Conservation (phyloP, 495 filamentous ascomycete species). For the Hypoxylon fuscum region DNA sequence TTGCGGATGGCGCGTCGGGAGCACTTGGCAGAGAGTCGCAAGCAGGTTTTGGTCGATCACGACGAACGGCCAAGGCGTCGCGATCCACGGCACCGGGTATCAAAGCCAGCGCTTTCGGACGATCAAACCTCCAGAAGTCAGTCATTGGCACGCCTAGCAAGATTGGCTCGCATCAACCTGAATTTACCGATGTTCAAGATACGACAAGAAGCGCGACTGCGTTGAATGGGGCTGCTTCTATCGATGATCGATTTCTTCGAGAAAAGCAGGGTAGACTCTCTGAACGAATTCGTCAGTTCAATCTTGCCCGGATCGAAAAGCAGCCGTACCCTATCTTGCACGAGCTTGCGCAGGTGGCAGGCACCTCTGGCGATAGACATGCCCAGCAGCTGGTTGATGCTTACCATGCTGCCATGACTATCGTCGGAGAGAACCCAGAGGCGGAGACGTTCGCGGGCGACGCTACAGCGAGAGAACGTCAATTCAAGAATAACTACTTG, state of each 20-base stretch:
- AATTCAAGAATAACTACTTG: constrained; percentile 76
- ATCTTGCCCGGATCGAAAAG: constrained; percentile 71
- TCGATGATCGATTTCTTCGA: constrained; percentile 75
- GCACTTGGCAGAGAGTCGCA: constrained; percentile 66
- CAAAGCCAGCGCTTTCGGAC: constrained; percentile 73
- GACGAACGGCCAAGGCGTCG: constrained; percentile 55
- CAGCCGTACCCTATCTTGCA: constrained; percentile 73
- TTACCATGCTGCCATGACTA: constrained; percentile 78
- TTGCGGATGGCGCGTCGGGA: constrained; percentile 52
- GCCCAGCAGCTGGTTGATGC: constrained; percentile 76
- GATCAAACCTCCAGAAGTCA: constrained; percentile 76
- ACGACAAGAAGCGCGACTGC: constrained; percentile 55
- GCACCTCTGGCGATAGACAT: constrained; percentile 68
- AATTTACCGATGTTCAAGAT: constrained; percentile 74
- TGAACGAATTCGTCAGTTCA: constrained; percentile 78
- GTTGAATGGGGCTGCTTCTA: constrained; percentile 47
- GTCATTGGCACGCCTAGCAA: constrained; percentile 80
- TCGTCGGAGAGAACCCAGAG: constrained; percentile 71
- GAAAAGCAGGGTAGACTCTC: constrained; percentile 83
- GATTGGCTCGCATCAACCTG: constrained; percentile 62
- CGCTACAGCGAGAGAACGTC: constrained; percentile 72
- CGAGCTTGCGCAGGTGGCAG: constrained; percentile 76
- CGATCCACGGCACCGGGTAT: constrained; percentile 48
- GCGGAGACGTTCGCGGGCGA: constrained; percentile 61
- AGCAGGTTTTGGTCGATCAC: constrained; percentile 62